phyloP scores from a whole-genome alignment of 208 protist genomes.

The Crithidia fasciculata region DNA sequence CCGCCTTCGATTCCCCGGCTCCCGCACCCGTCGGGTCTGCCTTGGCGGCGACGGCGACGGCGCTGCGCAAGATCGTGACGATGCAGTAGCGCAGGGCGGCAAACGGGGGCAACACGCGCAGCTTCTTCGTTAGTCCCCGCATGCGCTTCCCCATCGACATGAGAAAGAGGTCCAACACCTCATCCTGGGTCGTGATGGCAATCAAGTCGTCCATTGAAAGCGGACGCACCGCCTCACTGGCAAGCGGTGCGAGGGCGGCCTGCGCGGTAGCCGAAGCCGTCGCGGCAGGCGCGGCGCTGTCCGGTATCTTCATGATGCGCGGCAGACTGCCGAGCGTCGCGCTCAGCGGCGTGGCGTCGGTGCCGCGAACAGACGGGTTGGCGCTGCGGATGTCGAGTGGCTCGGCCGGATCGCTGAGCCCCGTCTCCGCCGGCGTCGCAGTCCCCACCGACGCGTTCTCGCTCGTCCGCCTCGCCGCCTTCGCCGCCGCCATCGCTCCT shows the following conservation, averaged over 20 bases:
- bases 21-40: too few relatives aligned
- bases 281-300: neutral
- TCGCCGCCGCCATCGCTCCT: neutral
- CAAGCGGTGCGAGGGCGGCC: neutral
- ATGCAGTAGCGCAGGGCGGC: constrained; percentile 35
- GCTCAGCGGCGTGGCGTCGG: neutral
- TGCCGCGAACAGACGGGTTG: neutral
- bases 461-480: neutral
- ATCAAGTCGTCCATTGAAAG: constrained; percentile 37
- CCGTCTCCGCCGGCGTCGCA: neutral
- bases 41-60: neutral
- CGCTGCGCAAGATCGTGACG: neutral
- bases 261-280: neutral
- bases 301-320: neutral
- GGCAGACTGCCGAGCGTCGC: constrained; percentile 4
- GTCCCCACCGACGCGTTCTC: neutral
- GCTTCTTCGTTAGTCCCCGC: constrained; percentile 39
- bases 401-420: neutral
- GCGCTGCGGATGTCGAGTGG: neutral
- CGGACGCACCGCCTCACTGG: constrained; percentile 1
- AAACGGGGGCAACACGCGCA: constrained; percentile 32
- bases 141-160: constrained; percentile 18
- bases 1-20: too few relatives aligned
- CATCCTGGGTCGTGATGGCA: constrained; percentile 43
- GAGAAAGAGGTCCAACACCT: constrained; percentile 43